Base-by-base conservation (phyloP, 495 filamentous ascomycete species). In the Penicillium herquei region DNA sequence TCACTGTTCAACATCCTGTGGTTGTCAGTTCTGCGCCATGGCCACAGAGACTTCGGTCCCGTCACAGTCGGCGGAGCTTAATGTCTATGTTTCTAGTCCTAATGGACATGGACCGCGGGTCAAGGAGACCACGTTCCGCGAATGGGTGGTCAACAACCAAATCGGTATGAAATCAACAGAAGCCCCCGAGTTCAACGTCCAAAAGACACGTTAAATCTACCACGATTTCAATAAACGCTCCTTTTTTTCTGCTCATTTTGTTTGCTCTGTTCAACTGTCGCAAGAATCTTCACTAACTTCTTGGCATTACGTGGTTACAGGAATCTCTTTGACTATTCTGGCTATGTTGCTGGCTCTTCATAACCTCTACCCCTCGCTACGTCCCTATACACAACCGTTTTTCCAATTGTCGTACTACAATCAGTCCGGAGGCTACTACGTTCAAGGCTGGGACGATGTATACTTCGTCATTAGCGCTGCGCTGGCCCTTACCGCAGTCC, bases 381-480 rank as follows among this genome's bases (percentile, higher is more conserved):
- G 89, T 52, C 75, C 81, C n/a, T 82, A 87, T 62, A 94, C 91
- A 39, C 78, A 82, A 54, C 93, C 91, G 52, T 96, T 95, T 74
- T 92, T 93, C 72, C 80, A 83, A 54, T 78, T 97, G 49, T 91
- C 89, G 16, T 94, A 97, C 73, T 85, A 88, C 71, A 85, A 92
- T 59, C 73, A 82, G 6, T 58, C 73, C 7, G 78, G 84, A 2
- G 85, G 81, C 14, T 70, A 80, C 33, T 97, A 96, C 69, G 79
- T 81, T 5, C 80, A 86, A 56, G 94, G 93, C 48, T 78, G 79
- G 69, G 84, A 92, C 63, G 93, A 98, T 76, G 71, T 88, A 49
- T 87, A 85, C 66, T 83, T 95, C 59, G 86, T 97, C 52, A 67
- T 78, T 9, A 90, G 87, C 65, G 92, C 87, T 78, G 83, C 93